Base-by-base conservation (phyloP, 2,329 filamentous ascomycete genomes). In the Hirsutella thompsonii region DNA sequence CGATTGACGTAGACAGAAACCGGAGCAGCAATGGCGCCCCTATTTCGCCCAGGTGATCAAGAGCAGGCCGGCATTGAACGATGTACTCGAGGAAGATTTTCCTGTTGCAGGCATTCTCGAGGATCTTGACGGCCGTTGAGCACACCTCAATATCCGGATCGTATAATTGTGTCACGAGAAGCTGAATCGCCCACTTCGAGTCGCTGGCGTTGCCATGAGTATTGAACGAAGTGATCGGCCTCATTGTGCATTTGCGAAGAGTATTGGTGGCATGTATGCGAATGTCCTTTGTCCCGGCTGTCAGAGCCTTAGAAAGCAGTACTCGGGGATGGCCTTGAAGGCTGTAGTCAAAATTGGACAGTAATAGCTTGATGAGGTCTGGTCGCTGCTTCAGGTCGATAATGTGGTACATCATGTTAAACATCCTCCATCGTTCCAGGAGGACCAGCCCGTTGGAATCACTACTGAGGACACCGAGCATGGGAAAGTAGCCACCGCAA, bases 351-450 rank as follows among this genome's bases (percentile, higher is more conserved):
- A 98, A 89, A 53, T 89, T 92, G 38, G 83, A 81, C 8, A 98
- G 71, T 26, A 98, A 72, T 9, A 90, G 72, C 56, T 89, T 87
- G 56, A 96, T 87, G 44, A 98, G 69, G 57, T 98, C 92, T 36
- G 90, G 87, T 2, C 92, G 82, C 59, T 92, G 83, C 52, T 84
- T 87, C 36, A 94, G 70, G 55, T 96, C 90, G 43, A 95, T 76
- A 46, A 98, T 94, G 60, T 96, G 92, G 57, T 98, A 98, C 71
- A 96, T 93, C 87, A 98, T 98, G 61, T 96, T 96, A 64, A 95
- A 89, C 72, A 98, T 93, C 52, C 88, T 86, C 90, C 92, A 96
- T 52, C 87, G 73, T 58, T 96, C 90, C 55, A 98, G 76, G 64
- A 98, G 90, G 46, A 83, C 79, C 20, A 96, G 70, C 1, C 92